A percentile compares a stretch with the other conserved stretches of the same genome.
Evolutionary conservation across 2,329 filamentous ascomycete species (phyloP).

Genomic region (Neocucurbitaria cava): DNA sequence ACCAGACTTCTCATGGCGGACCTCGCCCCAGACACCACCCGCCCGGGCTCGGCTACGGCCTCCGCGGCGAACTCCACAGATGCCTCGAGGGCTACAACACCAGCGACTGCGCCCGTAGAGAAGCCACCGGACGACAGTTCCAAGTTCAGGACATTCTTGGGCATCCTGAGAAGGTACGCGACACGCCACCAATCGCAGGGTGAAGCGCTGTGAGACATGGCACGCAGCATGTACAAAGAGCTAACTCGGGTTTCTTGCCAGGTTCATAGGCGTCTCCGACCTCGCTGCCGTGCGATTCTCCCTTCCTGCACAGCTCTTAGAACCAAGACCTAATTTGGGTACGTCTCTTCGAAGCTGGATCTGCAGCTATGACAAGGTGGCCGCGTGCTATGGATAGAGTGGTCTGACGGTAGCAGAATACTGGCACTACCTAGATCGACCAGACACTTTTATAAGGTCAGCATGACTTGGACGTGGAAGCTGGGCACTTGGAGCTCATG

Average conservation of each 20-base stretch:
- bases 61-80: constrained; percentile 44
- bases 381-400: constrained; percentile 1
- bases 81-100: constrained; percentile 46
- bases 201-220: background rate
- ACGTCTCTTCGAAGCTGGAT: constrained; percentile 34
- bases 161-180: constrained; percentile 81
- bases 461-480: constrained; percentile 18
- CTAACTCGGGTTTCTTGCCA: constrained; percentile 49
- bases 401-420: constrained; percentile 69
- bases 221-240: constrained; percentile 3
- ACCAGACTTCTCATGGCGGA: constrained; percentile 38
- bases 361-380: background rate
- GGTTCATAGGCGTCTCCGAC: constrained; percentile 95
- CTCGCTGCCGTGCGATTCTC: constrained; percentile 97
- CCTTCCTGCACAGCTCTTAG: constrained; percentile 90
- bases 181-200: constrained; percentile 1
- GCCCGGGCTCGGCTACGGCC: constrained; percentile 32
- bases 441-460: constrained; percentile 81
- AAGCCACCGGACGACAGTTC: constrained; percentile 78
- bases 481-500: constrained; percentile 12
- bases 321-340: constrained; percentile 92
- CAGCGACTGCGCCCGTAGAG: constrained; percentile 51
- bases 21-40: constrained; percentile 35
- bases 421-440: constrained; percentile 97
- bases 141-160: constrained; percentile 87